phyloP scores from a whole-genome alignment of 495 filamentous ascomycete species.

The Penicillium canescens region DNA sequence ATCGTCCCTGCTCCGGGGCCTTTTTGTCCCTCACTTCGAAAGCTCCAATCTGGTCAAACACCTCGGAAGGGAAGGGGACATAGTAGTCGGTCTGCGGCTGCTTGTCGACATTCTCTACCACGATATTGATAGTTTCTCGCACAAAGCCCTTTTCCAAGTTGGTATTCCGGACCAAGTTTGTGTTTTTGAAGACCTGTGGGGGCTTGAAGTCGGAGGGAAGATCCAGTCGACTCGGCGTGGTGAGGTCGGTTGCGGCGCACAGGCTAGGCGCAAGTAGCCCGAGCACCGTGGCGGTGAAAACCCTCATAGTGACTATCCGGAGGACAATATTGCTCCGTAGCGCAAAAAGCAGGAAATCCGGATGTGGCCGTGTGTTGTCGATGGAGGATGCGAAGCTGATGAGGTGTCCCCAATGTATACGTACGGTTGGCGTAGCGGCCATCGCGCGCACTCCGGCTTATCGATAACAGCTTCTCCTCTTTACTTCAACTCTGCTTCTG shows the following conservation, averaged over 20 bases:
- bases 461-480: constrained; percentile 35
- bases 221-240: constrained; percentile 39
- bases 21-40: constrained; percentile 93
- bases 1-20: constrained; percentile 61
- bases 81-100: constrained; percentile 85
- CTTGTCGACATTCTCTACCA: constrained; percentile 83
- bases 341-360: constrained; percentile 20
- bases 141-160: constrained; percentile 91
- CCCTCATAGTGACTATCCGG: constrained; percentile 40
- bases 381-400: constrained; percentile 35
- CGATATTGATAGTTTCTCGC: constrained; percentile 86
- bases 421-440: constrained; percentile 43
- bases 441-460: constrained; percentile 34
- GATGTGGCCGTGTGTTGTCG: constrained; percentile 14
- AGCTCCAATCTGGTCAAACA: constrained; percentile 74
- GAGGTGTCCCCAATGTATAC: constrained; percentile 46
- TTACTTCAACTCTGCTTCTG: constrained; percentile 12
- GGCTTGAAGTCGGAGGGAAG: constrained; percentile 78
- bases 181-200: constrained; percentile 86
- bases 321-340: constrained; percentile 28
- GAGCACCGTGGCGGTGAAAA: constrained; percentile 42
- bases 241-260: constrained; percentile 33
- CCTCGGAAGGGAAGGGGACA: constrained; percentile 74
- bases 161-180: constrained; percentile 83
- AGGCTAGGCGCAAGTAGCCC: constrained; percentile 40